phyloP scores from a whole-genome alignment of 176 grass and related monocot species.

The Oryza rufipogon region DNA sequence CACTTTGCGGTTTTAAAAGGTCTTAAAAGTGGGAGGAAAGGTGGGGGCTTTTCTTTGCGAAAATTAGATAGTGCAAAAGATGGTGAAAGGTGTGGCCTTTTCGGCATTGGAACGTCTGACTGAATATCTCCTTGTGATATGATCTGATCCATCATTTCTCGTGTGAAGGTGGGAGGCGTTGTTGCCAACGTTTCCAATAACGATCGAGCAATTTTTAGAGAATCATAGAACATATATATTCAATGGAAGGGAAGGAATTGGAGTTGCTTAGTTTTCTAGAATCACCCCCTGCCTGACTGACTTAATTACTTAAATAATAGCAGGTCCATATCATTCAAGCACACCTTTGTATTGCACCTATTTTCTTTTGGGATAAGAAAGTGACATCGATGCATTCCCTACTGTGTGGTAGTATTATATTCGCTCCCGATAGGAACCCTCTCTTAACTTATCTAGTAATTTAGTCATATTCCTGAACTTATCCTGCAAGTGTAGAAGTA shows the following conservation, averaged over 20 bases:
- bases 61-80: slow-evolving; percentile 7
- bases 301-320: slow-evolving; percentile 34
- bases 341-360: slow-evolving; percentile 34
- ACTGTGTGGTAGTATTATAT: slow-evolving; percentile 34
- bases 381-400: slow-evolving; percentile 40
- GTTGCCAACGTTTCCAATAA: slow-evolving; percentile 8
- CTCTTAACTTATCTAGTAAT: slow-evolving; percentile 32
- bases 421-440: slow-evolving; percentile 34
- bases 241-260: background rate
- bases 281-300: background rate
- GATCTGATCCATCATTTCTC: slow-evolving; percentile 28
- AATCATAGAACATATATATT: slow-evolving; percentile 23
- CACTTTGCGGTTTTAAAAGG: background rate
- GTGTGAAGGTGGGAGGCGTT: slow-evolving; percentile 8
- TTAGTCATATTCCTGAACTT: background rate
- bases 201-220: background rate
- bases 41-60: background rate
- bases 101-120: slow-evolving; percentile 31
- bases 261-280: slow-evolving; percentile 31
- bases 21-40: slow-evolving; percentile 30
- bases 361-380: slow-evolving; percentile 41
- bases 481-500: slow-evolving; percentile 1
- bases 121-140: slow-evolving; percentile 30
- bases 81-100: slow-evolving; percentile 8
- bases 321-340: slow-evolving; percentile 2